These are phyloP conservation scores for Podila clonocystis DNA, from an alignment of 192 early-diverging fungal species.

Conservation along the genomic window DNA sequence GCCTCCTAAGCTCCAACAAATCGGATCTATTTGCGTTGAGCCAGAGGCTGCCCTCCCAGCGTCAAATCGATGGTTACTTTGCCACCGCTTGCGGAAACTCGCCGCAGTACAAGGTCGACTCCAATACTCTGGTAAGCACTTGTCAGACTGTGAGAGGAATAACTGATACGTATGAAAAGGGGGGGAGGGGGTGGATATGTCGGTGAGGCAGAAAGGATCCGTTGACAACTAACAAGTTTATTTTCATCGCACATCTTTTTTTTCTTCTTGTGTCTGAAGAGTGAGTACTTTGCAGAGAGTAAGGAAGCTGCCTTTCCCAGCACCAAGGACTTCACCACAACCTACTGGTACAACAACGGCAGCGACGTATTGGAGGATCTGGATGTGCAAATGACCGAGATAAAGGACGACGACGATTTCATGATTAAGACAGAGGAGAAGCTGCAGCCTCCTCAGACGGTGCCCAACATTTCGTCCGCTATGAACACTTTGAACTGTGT, in stretches of 20 bases:
- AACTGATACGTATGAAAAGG: background rate
- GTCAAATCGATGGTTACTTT: background rate
- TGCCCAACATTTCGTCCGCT: too few species aligned
- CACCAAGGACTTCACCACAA: background rate
- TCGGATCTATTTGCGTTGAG: background rate
- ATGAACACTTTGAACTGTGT: too few species aligned
- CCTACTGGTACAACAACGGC: too few species aligned
- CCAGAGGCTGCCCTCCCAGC: background rate
- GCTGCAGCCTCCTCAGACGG: too few species aligned
- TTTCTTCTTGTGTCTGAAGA: background rate
- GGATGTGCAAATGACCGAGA: too few species aligned
- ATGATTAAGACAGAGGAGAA: too few species aligned
- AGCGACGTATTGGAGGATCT: too few species aligned
- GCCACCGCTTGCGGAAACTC: background rate
- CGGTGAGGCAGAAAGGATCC: too few species aligned
- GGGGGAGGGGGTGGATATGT: too few species aligned
- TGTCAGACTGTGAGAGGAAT: too few species aligned
- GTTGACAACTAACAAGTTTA: background rate
- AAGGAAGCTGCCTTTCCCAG: background rate
- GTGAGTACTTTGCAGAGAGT: slow-evolving; percentile 11
- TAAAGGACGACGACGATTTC: too few species aligned
- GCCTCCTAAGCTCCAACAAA: background rate
- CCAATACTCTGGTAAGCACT: background rate
- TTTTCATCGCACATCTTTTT: background rate
- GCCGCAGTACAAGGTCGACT: background rate